Evolutionary conservation across 192 early-diverging fungal species (phyloP), one percentile per base, ranked within the genome.

Genomic region (Umbelopsis isabellina): DNA sequence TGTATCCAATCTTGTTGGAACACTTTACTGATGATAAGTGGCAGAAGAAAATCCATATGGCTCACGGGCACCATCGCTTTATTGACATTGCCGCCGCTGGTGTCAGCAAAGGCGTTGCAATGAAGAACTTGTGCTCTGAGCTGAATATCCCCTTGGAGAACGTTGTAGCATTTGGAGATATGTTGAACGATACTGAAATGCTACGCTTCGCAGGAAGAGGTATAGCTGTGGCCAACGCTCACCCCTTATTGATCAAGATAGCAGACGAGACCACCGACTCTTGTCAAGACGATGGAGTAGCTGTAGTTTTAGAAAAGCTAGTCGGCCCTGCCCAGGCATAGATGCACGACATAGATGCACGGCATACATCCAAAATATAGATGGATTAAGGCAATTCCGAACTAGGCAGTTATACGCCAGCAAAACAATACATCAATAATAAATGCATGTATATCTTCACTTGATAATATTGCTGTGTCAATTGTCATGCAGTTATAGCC

Each of bases 131-230:
- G 23, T 82, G 81, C 51, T 48, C 67, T 18, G 51, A 46, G 1
- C 12, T 79, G 20, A 27, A 37, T 4, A 71, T 82, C 10, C 50
- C 71, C 0, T 51, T 49, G 2, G 48, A 75, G 11, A 68, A 70
- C 1, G 81, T 82, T 0, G 75, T 76, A 0, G 78, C 81, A 0
- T 82, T 82, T 65, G 81, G 81, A 13, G 77, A 82, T 16, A 55
- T 79, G 45, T 33, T 76, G 47, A 82, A 82, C 16, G 81, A 82
- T 25, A 66, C 69, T 16, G 81, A 82, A 69, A 80, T 82, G 75
- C 61, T 82, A 10, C 58, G 73, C 6, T 75, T 45, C 27, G 81
- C 77, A 2, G 77, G 81, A 0, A 35, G 77, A 48, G 81, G 81
- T 0, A 46, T 82, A 2, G 78, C 77, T 15, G 78, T 82, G 75